Evolutionary conservation across 129 eudicot species (phyloP).

Genomic region (Kitagawia praeruptora): DNA sequence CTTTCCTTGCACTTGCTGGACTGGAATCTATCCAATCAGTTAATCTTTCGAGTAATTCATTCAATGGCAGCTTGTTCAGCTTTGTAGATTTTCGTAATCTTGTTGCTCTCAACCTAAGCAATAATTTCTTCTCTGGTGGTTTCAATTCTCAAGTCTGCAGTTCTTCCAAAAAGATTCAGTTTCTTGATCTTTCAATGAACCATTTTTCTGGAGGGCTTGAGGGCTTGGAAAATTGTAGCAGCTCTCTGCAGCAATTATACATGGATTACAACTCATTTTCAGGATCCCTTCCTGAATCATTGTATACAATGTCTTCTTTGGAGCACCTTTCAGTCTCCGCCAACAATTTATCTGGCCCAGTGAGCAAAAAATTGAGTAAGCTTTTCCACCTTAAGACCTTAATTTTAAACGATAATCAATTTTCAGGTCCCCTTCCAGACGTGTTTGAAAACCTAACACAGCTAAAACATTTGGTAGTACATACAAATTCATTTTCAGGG

Average conservation of each 20-base stretch:
- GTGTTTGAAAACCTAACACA: conserved; percentile 53
- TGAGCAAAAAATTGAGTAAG: conserved; percentile 61
- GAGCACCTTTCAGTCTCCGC: conserved; percentile 58
- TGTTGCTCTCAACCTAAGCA: conserved; percentile 60
- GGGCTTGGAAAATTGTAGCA: conserved; percentile 44
- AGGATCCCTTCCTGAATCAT: conserved; percentile 55
- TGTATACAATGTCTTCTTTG: conserved; percentile 48
- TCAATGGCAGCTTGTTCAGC: conserved; percentile 42
- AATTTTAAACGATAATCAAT: conserved; percentile 38
- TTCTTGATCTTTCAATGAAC: conserved; percentile 73
- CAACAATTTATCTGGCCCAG: conserved; percentile 63
- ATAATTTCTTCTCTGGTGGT: conserved; percentile 56
- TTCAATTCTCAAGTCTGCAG: conserved; percentile 38
- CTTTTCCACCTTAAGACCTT: conserved; percentile 57
- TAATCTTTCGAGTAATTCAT: conserved; percentile 64
- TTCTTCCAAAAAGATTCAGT: conserved; percentile 33
- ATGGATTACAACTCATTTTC: conserved; percentile 52
- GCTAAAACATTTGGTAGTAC: conserved; percentile 46
- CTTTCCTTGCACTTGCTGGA: conserved; percentile 20
- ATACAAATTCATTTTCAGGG: conserved; percentile 68
- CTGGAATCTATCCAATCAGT: conserved; percentile 26
- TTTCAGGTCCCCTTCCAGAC: conserved; percentile 73
- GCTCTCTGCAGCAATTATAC: conserved; percentile 49
- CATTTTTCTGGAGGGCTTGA: conserved; percentile 58
- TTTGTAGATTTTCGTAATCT: conserved; percentile 61